phyloP scores from a whole-genome alignment of 108 stramenopile genomes.

The Pseudonitzschia multiseries region DNA sequence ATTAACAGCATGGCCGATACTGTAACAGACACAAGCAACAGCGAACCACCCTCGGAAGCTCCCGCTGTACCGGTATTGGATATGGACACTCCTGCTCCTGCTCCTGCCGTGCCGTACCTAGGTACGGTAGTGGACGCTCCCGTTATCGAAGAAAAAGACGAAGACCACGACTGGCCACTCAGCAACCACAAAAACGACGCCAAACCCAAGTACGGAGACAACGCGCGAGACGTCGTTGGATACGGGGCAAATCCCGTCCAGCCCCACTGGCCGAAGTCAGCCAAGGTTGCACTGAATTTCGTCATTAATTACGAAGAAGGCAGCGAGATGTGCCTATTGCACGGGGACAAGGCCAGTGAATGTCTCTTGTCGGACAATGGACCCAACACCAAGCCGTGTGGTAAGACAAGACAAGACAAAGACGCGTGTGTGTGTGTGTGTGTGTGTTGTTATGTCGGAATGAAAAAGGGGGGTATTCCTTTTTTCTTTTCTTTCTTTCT shows the following conservation, averaged over 20 bases:
- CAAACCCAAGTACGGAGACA: constrained; percentile 49
- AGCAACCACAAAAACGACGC: constrained; percentile 68
- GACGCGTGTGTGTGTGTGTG: no score
- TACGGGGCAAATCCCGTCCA: constrained; percentile 72
- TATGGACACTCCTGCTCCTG: no score
- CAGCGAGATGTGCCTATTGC: constrained; percentile 82
- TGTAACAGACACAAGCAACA: no score
- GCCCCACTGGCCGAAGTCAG: constrained; percentile 73
- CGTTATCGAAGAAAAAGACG: neutral
- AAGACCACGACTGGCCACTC: constrained; percentile 6
- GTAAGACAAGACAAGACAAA: neutral
- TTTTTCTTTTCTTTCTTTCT: no score
- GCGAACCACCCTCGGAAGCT: no score
- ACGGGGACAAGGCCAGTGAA: constrained; percentile 77
- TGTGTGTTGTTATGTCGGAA: no score
- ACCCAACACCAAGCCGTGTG: constrained; percentile 59
- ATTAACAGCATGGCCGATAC: constrained; percentile 1
- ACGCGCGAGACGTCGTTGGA: constrained; percentile 76
- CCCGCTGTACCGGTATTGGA: no score
- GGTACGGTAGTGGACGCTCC: no score
- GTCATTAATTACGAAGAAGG: constrained; percentile 98
- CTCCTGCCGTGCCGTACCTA: no score
- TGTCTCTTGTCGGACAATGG: constrained; percentile 84
- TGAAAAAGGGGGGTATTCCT: no score
- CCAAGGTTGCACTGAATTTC: constrained; percentile 88